Percentiles rank a stretch among this genome's conserved stretches.
Evolutionary conservation across 805 yeast genomes (phyloP).

Genomic region (Starmerella sirachaensis): DNA sequence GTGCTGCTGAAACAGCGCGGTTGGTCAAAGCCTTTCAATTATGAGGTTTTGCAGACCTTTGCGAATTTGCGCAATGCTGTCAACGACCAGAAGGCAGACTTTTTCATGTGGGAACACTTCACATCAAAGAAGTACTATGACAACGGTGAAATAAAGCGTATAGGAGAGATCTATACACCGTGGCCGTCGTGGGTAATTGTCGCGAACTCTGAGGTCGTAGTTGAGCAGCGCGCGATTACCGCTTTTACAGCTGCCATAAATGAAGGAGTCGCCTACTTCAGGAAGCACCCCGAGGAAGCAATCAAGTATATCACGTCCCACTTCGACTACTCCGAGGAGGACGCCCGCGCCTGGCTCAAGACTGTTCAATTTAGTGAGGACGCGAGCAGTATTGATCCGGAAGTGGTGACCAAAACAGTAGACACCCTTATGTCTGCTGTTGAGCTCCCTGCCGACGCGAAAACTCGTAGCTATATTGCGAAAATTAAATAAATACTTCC

Average conservation of each 20-base stretch:
- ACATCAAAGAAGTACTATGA: slow-evolving; percentile 81
- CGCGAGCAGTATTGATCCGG: slow-evolving; percentile 38
- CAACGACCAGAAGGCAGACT: slow-evolving; percentile 51
- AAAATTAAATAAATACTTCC: neutral
- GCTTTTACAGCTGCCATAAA: slow-evolving; percentile 45
- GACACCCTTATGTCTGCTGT: slow-evolving; percentile 51
- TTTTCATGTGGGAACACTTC: slow-evolving; percentile 93
- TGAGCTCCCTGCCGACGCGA: slow-evolving; percentile 32
- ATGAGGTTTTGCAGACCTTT: slow-evolving; percentile 54
- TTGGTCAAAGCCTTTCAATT: slow-evolving; percentile 36
- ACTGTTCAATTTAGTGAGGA: slow-evolving; percentile 54
- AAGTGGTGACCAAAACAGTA: slow-evolving; percentile 44
- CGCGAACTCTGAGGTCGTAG: slow-evolving; percentile 34
- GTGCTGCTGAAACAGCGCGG: slow-evolving; percentile 56
- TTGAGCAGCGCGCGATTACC: slow-evolving; percentile 25
- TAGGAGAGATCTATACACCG: slow-evolving; percentile 86
- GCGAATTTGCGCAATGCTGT: slow-evolving; percentile 70
- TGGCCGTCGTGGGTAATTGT: slow-evolving; percentile 93
- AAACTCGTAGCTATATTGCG: slow-evolving; percentile 14
- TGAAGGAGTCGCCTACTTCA: slow-evolving; percentile 58
- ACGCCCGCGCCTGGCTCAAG: slow-evolving; percentile 70
- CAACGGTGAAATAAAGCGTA: slow-evolving; percentile 59
- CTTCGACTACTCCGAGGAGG: slow-evolving; percentile 64
- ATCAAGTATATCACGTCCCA: slow-evolving; percentile 49
- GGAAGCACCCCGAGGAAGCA: slow-evolving; percentile 49